Evolutionary conservation across 331 rosid genomes (phyloP), one percentile per base, ranked within the genome.

Genomic region (Malus hybrid): DNA sequence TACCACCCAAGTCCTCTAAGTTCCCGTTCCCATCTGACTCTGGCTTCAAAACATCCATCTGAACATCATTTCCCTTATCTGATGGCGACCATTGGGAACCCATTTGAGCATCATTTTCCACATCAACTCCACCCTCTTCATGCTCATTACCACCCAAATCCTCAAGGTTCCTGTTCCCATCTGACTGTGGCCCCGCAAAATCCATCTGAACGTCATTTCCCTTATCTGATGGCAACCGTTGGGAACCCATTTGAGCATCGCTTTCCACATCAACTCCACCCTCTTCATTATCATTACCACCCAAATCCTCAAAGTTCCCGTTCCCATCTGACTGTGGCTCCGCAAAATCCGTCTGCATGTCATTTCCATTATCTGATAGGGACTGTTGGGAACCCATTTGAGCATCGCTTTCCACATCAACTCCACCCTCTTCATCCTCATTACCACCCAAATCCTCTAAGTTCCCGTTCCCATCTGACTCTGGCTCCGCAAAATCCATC

Each of bases 81-180:
- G 18, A 3, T 0, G 12, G 32, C 31, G 2, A 56, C 10, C 3
- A 27, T 59, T 16, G 14, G 3, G 8, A 66, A 4, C 16, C 56
- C 73, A 65, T 42, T 29, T 48, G 67, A 24, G 16, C 76, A 72
- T 71, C 72, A 44, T 13, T 46, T 48, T 50, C 77, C 52, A 56
- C 34, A 57, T 48, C 86, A 70, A 70, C 60, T 52, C 34, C 71
- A 57, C 13, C 54, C 22, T 67, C 71, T 63, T 57, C 63, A 66
- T 57, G 34, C 36, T 39, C 69, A 65, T 34, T n/a, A 22, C 16
- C 59, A 60, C 12, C 11, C 48, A 36, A 34, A 16, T 67, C 46
- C 71, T 36, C 18, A 9, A 13, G n/a, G 1, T 16, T 33, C 48
- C 48, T 3, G 4, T 42, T 42, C 65, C 33, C 79, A 19, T 73